Evolutionary conservation across 2,329 filamentous ascomycete species (phyloP).

Genomic region (Parastagonospora nodorum): DNA sequence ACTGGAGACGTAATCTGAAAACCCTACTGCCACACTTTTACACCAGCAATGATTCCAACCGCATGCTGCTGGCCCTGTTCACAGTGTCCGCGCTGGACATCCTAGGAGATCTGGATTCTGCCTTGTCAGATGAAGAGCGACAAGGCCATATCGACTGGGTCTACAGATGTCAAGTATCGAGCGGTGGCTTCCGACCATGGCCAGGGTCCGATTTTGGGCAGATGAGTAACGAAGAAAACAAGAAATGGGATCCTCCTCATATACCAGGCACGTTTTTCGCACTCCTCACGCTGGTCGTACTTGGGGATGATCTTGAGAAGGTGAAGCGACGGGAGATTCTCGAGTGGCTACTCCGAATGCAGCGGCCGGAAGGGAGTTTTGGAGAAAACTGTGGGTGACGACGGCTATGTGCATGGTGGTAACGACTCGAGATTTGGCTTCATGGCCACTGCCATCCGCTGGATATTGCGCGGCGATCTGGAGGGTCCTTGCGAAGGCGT

Average conservation of each 20-base stretch:
- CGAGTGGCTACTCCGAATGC: conserved; percentile 74
- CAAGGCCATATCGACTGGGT: conserved; percentile 73
- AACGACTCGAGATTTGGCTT: conserved; percentile 88
- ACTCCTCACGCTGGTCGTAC: conserved; percentile 70
- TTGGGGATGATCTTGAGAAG: conserved; percentile 64
- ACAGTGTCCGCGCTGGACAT: conserved; percentile 84
- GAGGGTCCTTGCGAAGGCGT: conserved; percentile 60
- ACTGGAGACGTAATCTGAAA: conserved; percentile 89
- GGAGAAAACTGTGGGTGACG: conserved; percentile 78
- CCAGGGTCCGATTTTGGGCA: conserved; percentile 67
- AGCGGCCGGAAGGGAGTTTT: conserved; percentile 86
- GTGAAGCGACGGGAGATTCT: conserved; percentile 73
- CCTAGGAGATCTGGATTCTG: conserved; percentile 66
- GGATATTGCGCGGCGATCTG: conserved; percentile 72
- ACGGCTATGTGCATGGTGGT: conserved; percentile 71
- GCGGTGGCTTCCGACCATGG: conserved; percentile 87
- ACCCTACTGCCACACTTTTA: conserved; percentile 81
- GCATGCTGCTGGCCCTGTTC: conserved; percentile 89
- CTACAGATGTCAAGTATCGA: conserved; percentile 80
- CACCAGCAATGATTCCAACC: conserved; percentile 86
- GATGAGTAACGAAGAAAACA: conserved; percentile 57
- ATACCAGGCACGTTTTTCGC: conserved; percentile 90
- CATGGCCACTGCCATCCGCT: conserved; percentile 78
- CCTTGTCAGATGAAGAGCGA: conserved; percentile 60
- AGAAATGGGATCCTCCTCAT: conserved; percentile 75